Percentiles rank a stretch among this genome's conserved stretches.
phyloP scores from a whole-genome alignment of 352 stramenopile genomes.

The Globisporangium lucens region DNA sequence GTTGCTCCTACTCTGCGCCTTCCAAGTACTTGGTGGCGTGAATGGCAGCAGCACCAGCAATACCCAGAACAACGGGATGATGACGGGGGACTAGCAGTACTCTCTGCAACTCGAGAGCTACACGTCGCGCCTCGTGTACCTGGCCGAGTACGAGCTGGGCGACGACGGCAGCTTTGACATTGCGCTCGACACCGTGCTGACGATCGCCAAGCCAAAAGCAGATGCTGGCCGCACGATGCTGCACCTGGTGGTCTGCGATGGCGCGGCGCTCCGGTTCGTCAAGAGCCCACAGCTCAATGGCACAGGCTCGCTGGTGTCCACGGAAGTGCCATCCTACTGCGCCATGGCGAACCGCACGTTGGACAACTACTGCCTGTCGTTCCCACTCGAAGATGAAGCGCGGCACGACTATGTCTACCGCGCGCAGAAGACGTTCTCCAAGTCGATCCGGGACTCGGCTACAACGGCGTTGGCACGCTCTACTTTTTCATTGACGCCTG shows the following conservation, averaged over 20 bases:
- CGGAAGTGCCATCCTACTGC: conserved; percentile 32
- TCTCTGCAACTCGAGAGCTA: conserved; percentile 42
- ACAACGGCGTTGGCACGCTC: conserved; percentile 22
- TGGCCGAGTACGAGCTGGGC: conserved; percentile 40
- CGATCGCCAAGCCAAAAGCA: conserved; percentile 31
- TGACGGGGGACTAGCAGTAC: conserved; percentile 32
- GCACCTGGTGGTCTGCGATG: conserved; percentile 45
- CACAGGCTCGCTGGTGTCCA: conserved; percentile 8
- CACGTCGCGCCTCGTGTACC: conserved; percentile 23
- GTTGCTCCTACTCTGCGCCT: neutral
- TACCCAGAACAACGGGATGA: neutral
- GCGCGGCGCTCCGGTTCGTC: conserved; percentile 19
- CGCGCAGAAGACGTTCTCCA: conserved; percentile 26
- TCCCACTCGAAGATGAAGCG: conserved; percentile 38
- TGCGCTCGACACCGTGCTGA: conserved; percentile 36
- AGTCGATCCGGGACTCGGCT: conserved; percentile 8
- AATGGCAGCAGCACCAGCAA: conserved; percentile 4
- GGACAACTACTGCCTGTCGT: conserved; percentile 46
- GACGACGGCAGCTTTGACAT: conserved; percentile 41
- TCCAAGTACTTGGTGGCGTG: neutral
- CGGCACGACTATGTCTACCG: conserved; percentile 36
- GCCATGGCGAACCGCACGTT: conserved; percentile 53
- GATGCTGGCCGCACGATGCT: conserved; percentile 30
- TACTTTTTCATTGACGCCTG: conserved; percentile 59
- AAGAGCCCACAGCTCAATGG: conserved; percentile 8